Conservation (phyloP, 495 filamentous ascomycete genomes). For the Penicillium paxilli region DNA sequence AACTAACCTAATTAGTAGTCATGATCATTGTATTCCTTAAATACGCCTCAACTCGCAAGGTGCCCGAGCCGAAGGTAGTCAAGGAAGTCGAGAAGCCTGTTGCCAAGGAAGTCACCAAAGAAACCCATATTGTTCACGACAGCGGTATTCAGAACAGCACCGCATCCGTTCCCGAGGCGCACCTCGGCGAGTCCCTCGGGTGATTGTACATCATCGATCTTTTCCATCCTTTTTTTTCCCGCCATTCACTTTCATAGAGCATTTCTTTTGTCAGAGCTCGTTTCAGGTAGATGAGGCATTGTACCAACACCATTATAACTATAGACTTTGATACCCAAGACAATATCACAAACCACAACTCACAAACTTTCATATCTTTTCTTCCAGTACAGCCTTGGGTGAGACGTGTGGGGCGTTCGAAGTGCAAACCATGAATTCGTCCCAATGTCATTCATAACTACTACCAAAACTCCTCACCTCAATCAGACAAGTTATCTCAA, state of each 20-base stretch:
- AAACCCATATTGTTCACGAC: constrained; percentile 25
- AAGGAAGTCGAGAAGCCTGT: constrained; percentile 37
- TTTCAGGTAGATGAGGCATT: not conserved
- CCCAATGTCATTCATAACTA: too few relatives aligned
- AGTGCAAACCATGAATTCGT: too few relatives aligned
- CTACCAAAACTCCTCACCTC: too few relatives aligned
- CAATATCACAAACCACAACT: not conserved
- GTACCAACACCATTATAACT: constrained; percentile 2
- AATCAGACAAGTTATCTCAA: too few relatives aligned
- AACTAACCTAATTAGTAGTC: constrained; percentile 34
- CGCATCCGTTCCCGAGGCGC: constrained; percentile 18
- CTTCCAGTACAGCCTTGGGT: too few relatives aligned
- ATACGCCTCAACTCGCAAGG: constrained; percentile 40
- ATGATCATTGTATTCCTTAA: constrained; percentile 50
- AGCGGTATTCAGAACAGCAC: constrained; percentile 4
- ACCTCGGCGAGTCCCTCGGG: constrained; percentile 41
- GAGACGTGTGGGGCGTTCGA: too few relatives aligned
- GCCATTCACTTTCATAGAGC: not conserved
- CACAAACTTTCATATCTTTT: too few relatives aligned
- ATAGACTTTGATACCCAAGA: constrained; percentile 15
- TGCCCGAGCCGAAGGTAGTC: constrained; percentile 31
- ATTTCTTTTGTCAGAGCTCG: not conserved
- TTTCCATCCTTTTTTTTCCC: not conserved
- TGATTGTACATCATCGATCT: constrained; percentile 12
- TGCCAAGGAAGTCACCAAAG: constrained; percentile 27